Evolutionary conservation across 306 rosid genomes (phyloP), one percentile per base, ranked within the genome.

Genomic region (Acacia crassicarpa): DNA sequence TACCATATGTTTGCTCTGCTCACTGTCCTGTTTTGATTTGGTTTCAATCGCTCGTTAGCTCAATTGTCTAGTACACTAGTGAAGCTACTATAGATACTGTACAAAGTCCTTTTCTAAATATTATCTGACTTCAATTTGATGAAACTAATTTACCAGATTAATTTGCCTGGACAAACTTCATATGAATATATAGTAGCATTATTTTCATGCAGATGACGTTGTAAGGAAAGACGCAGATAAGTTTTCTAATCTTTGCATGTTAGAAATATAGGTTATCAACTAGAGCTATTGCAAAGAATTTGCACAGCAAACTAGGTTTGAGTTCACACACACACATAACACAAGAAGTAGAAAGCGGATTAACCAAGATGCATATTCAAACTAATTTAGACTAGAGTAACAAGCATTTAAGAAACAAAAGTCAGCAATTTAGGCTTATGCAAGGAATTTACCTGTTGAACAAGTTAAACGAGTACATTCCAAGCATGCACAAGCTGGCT

Each of bases 401-500:
- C 68, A 49, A 77, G 67, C 80, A 77, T 74, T 19, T 22, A 63
- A 70, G 59, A 75, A 65, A 44, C 44, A 72, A 58, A 65, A 73
- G 82, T 2, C 80, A 74, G 68, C 19, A n/a, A 65, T 67, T 67
- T 63, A 65, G 65, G 70, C 63, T 41, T 76, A 23, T 43, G 76
- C 56, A 67, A 73, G 87, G 17, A 19, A 67, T 67, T 92, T 95
- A 95, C 99, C 97, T 93, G 84, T 41, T 84, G 88, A 81, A 91
- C 90, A 82, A 93, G 93, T 72, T 91, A n/a, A n/a, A 63, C 81
- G 84, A 95, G 74, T 80, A 92, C 92, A 91, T 89, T 95, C 86
- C 90, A 89, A 80, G 98, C 99, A 46, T 95, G 96, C 75, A 89
- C 88, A 85, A 95, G 94, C 84, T 95, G 94, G 82, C 91, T 88